phyloP scores from a whole-genome alignment of 306 rosid species.

The Cicer arietinum region DNA sequence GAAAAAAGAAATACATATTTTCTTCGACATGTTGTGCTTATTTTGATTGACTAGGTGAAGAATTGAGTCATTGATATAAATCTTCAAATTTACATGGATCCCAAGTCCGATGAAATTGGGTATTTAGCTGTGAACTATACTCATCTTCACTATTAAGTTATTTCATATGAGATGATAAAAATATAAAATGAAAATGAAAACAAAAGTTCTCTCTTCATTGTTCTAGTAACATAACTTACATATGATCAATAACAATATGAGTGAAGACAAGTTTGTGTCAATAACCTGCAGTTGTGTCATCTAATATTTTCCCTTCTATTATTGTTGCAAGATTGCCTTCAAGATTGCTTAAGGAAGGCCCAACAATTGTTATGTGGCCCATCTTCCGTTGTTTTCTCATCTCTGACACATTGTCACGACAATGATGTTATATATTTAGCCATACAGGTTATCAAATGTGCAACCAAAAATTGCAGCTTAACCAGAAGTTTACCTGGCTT shows the following conservation, averaged over 20 bases:
- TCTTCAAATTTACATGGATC: background rate
- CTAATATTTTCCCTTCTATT: conserved; percentile 53
- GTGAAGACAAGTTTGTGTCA: conserved; percentile 32
- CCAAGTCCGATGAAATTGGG: too few relatives aligned
- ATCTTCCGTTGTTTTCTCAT: conserved; percentile 91
- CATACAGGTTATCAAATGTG: conserved; percentile 12
- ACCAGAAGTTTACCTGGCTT: conserved; percentile 74
- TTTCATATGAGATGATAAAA: background rate
- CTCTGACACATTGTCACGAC: conserved; percentile 55
- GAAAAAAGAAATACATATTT: background rate
- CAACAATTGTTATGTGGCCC: conserved; percentile 94
- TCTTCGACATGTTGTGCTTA: background rate
- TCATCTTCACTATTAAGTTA: background rate
- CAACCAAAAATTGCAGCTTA: conserved; percentile 18
- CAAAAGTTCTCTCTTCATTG: conserved; percentile 21
- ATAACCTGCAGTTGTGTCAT: conserved; percentile 55
- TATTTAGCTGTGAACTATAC: too few relatives aligned
- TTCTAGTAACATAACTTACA: conserved; percentile 55
- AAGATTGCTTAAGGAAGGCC: conserved; percentile 60
- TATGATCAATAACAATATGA: conserved; percentile 23
- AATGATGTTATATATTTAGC: conserved; percentile 29
- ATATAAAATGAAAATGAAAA: conserved; percentile 1
- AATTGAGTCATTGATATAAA: background rate
- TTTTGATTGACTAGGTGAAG: background rate
- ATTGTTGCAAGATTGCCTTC: conserved; percentile 58